Evolutionary conservation across 2,329 filamentous ascomycete genomes (phyloP), one percentile per base, ranked within the genome.

Genomic region (Trichophyton schoenleinii): DNA sequence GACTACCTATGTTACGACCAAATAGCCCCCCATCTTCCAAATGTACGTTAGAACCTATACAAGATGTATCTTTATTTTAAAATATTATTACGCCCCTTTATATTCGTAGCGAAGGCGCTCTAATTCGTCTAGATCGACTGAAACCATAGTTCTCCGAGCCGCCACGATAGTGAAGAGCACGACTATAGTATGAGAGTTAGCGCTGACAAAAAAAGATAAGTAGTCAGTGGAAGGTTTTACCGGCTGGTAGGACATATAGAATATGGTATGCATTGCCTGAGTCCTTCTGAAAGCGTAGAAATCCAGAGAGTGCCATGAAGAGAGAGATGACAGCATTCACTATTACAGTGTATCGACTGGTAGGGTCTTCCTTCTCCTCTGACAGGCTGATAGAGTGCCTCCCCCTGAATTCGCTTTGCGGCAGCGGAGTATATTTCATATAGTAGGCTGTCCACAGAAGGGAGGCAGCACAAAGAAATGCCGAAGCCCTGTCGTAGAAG

Each of bases 21-120:
- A 18, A 31, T 31, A 7, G 6, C 28, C 28, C 6, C 6, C 28
- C 28, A 31, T 31, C 6, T 7, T 7, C 6, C 28, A n/a, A 42
- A 15, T 42, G 11, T 42, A 42, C 38, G 13, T n/a, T 42, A 42
- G 38, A 42, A 6, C 15, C 1, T 42, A 42, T n/a, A 13, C 38
- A 42, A 42, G 15, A 18, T 44, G n/a, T 18, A 44, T 44, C 2
- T n/a, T n/a, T 15, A 6, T 20, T 20, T 18, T 57, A 1, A 38
- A 13, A 13, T 11, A 58, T 42, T 6, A 13, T 66, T 60, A 67
- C 28, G 73, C 74, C 38, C 74, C 74, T 66, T 77, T 77, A 61
- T 74, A 75, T 36, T 70, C 70, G 63, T 77, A 77, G 44, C 70
- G 72, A 53, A 77, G 70, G 61, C 68, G 66, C 62, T 75, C 72